These are phyloP conservation scores for Aspergillus udagawae DNA, from an alignment of 2,329 filamentous ascomycete genomes.

Conservation along the genomic window DNA sequence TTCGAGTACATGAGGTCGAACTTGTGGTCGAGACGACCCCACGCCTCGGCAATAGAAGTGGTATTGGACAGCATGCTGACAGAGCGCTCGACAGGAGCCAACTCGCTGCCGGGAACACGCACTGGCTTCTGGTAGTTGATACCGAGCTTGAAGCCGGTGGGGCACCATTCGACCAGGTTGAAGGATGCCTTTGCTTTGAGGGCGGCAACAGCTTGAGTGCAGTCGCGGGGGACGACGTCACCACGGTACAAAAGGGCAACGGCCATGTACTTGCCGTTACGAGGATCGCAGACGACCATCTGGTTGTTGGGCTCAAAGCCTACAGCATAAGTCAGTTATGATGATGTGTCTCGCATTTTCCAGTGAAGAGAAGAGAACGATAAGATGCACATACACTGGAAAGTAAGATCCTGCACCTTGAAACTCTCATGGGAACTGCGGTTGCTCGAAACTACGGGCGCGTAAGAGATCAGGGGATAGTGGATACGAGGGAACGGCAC, in stretches of 20 bases:
- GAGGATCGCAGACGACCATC: conserved; percentile 66
- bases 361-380: neutral
- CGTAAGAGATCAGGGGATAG: conserved; percentile 63
- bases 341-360: neutral
- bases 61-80: conserved; percentile 65
- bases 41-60: conserved; percentile 63
- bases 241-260: conserved; percentile 64
- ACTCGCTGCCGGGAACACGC: conserved; percentile 50
- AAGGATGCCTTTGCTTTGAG: conserved; percentile 63
- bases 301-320: conserved; percentile 66
- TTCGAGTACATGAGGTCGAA: conserved; percentile 69
- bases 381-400: conserved; percentile 51
- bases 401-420: conserved; percentile 71
- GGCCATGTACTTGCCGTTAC: conserved; percentile 67
- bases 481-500: conserved; percentile 66
- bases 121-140: conserved; percentile 63
- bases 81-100: conserved; percentile 52
- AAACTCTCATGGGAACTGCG: conserved; percentile 84
- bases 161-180: conserved; percentile 66
- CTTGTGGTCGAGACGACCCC: conserved; percentile 62
- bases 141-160: conserved; percentile 65
- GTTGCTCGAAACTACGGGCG: conserved; percentile 61
- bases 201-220: conserved; percentile 55
- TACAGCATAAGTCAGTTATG: conserved; percentile 19
- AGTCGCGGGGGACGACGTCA: conserved; percentile 62